phyloP scores from a whole-genome alignment of 805 yeast species.

The Wickerhamomyces bovis region DNA sequence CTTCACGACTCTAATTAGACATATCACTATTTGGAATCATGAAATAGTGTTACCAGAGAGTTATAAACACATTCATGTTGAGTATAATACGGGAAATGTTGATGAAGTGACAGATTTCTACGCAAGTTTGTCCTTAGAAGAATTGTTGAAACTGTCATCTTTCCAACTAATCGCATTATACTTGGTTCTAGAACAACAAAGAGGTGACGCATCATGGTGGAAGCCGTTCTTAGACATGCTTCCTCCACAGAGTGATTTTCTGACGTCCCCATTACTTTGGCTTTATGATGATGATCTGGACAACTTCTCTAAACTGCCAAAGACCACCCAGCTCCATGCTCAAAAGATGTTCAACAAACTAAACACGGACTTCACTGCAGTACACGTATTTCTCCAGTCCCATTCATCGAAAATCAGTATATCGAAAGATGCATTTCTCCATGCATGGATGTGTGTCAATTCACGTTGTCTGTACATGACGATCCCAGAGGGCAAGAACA shows the following conservation, averaged over 20 bases:
- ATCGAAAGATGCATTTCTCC: conserved; percentile 32
- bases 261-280: conserved; percentile 63
- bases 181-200: conserved; percentile 36
- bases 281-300: conserved; percentile 25
- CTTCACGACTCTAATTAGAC: conserved; percentile 43
- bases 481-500: conserved; percentile 45
- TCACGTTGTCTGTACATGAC: conserved; percentile 85
- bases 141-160: conserved; percentile 42
- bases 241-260: conserved; percentile 52
- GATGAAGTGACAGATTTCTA: conserved; percentile 12
- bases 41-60: conserved; percentile 6
- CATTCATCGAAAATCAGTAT: background rate
- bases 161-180: conserved; percentile 55
- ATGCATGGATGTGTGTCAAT: conserved; percentile 86
- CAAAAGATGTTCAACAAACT: conserved; percentile 38
- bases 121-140: conserved; percentile 17
- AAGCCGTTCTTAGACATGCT: conserved; percentile 58
- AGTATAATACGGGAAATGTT: conserved; percentile 14
- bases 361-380: conserved; percentile 36
- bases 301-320: conserved; percentile 38
- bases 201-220: conserved; percentile 51
- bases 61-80: conserved; percentile 9
- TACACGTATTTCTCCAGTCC: conserved; percentile 21
- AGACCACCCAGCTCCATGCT: conserved; percentile 34
- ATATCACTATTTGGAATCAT: conserved; percentile 32